phyloP scores from a whole-genome alignment of 2,329 filamentous ascomycete species.

The Stemphylium vesicarium region DNA sequence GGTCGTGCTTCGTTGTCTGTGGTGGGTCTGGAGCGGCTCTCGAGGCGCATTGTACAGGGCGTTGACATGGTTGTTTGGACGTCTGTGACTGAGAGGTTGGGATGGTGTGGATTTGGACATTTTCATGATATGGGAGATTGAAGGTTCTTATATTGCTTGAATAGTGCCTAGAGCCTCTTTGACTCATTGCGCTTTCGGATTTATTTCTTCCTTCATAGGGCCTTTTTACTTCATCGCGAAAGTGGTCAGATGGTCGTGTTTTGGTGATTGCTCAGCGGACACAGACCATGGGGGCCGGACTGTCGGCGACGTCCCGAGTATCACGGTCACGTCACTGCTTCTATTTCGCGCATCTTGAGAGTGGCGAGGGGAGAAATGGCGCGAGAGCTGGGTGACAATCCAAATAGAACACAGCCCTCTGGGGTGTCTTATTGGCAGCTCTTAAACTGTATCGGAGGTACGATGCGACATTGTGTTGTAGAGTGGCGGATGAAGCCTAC shows the following conservation, averaged over 20 bases:
- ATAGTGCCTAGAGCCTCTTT: background rate
- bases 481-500: no score
- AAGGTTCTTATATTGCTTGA: background rate
- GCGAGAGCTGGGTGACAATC: no score
- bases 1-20: background rate
- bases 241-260: background rate
- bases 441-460: no score
- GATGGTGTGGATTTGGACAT: background rate
- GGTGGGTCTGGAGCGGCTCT: background rate
- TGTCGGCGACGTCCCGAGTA: constrained; percentile 8
- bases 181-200: background rate
- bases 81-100: background rate
- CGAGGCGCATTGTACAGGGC: background rate
- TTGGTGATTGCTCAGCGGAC: background rate
- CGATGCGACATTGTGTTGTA: no score
- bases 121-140: background rate
- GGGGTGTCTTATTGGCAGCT: no score
- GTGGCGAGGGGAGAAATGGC: no score
- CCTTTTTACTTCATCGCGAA: background rate
- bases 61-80: background rate
- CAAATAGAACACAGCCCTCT: no score
- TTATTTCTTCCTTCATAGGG: background rate
- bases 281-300: background rate
- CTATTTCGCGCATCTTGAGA: no score
- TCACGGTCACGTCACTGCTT: background rate